Conservation (phyloP, 306 rosid genomes). For the Comarum palustre region DNA sequence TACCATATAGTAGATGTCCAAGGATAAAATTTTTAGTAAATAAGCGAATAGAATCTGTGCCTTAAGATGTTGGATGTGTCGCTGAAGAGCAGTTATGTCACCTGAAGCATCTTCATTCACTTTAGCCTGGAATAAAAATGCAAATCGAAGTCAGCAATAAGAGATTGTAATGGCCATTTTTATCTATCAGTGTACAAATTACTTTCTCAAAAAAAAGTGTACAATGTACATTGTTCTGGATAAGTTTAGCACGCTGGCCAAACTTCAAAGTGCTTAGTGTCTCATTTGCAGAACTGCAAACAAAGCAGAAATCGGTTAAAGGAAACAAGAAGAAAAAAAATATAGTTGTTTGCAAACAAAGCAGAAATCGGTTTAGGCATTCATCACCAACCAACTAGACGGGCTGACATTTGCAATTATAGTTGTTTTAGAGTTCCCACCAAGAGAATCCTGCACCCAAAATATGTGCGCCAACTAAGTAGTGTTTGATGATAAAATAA, state of each 20-base stretch:
- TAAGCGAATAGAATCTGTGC: slow-evolving; percentile 35
- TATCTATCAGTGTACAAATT: slow-evolving; percentile 24
- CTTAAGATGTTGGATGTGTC: slow-evolving; percentile 86
- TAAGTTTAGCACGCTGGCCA: slow-evolving; percentile 98
- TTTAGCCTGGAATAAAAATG: slow-evolving; percentile 54
- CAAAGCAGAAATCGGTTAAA: slow-evolving; percentile 31
- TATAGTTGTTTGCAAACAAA: not conserved
- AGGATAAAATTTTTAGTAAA: slow-evolving; percentile 26
- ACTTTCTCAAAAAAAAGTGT: slow-evolving; percentile 27
- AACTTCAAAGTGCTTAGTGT: slow-evolving; percentile 94
- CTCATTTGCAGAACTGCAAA: slow-evolving; percentile 79
- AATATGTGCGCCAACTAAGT: slow-evolving; percentile 19
- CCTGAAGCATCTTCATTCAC: slow-evolving; percentile 96
- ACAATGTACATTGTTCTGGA: slow-evolving; percentile 79
- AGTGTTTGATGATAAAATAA: slow-evolving; percentile 3
- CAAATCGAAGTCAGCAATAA: not conserved
- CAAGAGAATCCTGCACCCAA: slow-evolving; percentile 84
- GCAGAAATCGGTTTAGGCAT: slow-evolving; percentile 20
- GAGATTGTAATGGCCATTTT: not conserved
- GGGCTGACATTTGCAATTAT: slow-evolving; percentile 96
- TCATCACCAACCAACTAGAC: slow-evolving; percentile 68
- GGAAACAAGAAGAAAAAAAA: slow-evolving; percentile 19
- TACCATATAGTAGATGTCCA: slow-evolving; percentile 16
- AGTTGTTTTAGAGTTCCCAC: slow-evolving; percentile 96
- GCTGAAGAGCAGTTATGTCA: slow-evolving; percentile 74